Conservation (phyloP, 192 early-diverging fungal species). For the Podila epigama region DNA sequence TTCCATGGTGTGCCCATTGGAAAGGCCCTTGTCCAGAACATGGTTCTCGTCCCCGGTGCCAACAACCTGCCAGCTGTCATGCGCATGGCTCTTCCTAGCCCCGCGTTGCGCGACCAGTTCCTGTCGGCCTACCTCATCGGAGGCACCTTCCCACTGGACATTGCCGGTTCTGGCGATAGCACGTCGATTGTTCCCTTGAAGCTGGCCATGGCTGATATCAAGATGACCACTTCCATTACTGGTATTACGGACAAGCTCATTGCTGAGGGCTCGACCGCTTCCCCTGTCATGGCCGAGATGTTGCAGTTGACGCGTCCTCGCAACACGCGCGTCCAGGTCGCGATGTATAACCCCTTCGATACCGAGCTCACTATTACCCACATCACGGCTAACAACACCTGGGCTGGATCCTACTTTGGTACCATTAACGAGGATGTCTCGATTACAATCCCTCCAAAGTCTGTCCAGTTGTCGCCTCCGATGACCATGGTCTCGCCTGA, state of each 20-base stretch:
- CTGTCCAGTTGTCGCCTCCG: slow-evolving; percentile 14
- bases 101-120: slow-evolving; percentile 41
- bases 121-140: slow-evolving; percentile 52
- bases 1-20: slow-evolving; percentile 49
- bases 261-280: slow-evolving; percentile 11
- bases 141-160: slow-evolving; percentile 45
- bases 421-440: slow-evolving; percentile 53
- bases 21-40: slow-evolving; percentile 48
- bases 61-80: slow-evolving; percentile 53
- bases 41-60: slow-evolving; percentile 54
- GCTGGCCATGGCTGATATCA: slow-evolving; percentile 55
- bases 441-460: slow-evolving; percentile 29
- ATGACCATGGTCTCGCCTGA: slow-evolving; percentile 38
- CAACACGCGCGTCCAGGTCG: slow-evolving; percentile 49
- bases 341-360: slow-evolving; percentile 63
- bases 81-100: slow-evolving; percentile 44
- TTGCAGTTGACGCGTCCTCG: slow-evolving; percentile 20
- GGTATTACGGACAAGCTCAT: slow-evolving; percentile 57
- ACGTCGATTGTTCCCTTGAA: slow-evolving; percentile 52
- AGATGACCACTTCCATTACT: slow-evolving; percentile 49
- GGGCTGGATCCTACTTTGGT: slow-evolving; percentile 52
- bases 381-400: slow-evolving; percentile 51
- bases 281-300: slow-evolving; percentile 20
- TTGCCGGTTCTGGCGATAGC: slow-evolving; percentile 49
- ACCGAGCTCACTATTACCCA: slow-evolving; percentile 52